These are phyloP conservation scores for Aspergillus conjunctus DNA, from an alignment of 495 filamentous ascomycete genomes.

Conservation along the genomic window DNA sequence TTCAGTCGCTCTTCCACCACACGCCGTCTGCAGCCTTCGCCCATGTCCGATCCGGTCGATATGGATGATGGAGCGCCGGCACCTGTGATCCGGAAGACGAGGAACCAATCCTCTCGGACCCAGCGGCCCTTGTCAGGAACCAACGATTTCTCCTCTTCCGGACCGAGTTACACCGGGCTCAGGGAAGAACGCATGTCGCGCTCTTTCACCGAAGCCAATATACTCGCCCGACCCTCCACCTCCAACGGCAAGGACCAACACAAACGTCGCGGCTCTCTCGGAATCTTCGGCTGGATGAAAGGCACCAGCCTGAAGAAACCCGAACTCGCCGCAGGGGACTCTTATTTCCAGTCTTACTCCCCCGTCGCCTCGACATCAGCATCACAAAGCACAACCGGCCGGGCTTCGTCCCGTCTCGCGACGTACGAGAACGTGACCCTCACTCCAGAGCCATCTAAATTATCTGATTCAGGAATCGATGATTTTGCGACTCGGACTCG, in stretches of 20 bases:
- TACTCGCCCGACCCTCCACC: constrained; percentile 31
- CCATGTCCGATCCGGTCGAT: constrained; percentile 30
- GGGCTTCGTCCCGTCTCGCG: constrained; percentile 14
- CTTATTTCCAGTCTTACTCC: neutral
- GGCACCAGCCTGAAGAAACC: constrained; percentile 33
- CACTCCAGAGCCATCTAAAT: neutral
- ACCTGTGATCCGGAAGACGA: constrained; percentile 40
- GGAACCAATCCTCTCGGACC: constrained; percentile 9
- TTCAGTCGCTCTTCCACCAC: constrained; percentile 34
- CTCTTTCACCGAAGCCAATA: constrained; percentile 33
- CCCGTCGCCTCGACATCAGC: constrained; percentile 12
- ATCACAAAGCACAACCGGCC: neutral
- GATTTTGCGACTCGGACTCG: constrained; percentile 25
- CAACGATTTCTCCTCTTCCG: constrained; percentile 14
- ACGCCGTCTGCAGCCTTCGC: constrained; percentile 34
- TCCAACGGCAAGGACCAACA: constrained; percentile 36
- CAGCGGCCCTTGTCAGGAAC: constrained; percentile 9
- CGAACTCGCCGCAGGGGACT: constrained; percentile 19
- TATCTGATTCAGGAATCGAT: constrained; percentile 10
- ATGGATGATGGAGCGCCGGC: constrained; percentile 41
- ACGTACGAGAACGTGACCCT: constrained; percentile 12
- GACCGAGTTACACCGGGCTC: constrained; percentile 21
- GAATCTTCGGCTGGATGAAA: constrained; percentile 51
- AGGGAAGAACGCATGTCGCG: constrained; percentile 28
- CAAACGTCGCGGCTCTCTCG: constrained; percentile 44